These are phyloP conservation scores for Chrysanthemum makinoi DNA, from an alignment of 129 eudicot species.

Conservation along the genomic window DNA sequence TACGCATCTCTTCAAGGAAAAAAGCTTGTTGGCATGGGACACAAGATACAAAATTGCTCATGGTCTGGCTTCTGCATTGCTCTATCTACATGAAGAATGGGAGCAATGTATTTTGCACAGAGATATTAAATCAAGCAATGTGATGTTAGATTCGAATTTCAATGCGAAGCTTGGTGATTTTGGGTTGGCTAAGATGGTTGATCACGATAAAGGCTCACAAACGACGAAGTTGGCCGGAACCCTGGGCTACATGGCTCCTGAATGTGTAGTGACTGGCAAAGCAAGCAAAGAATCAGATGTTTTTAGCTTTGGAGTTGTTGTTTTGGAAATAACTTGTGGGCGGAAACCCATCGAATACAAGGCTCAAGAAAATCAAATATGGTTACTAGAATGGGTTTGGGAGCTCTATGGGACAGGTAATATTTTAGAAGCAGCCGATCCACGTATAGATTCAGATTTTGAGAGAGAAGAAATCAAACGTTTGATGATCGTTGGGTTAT, in stretches of 20 bases:
- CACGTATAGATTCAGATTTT: conserved; percentile 15
- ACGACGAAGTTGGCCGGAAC: conserved; percentile 40
- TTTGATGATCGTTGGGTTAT: conserved; percentile 46
- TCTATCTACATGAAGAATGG: conserved; percentile 43
- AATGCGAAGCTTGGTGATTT: conserved; percentile 40
- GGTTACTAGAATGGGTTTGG: conserved; percentile 43
- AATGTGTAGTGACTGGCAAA: conserved; percentile 34
- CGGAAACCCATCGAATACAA: conserved; percentile 22
- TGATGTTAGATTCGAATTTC: conserved; percentile 43
- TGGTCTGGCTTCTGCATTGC: conserved; percentile 38
- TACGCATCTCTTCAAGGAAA: conserved; percentile 32
- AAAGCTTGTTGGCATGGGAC: conserved; percentile 36
- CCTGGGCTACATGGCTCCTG: conserved; percentile 44
- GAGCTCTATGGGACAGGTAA: conserved; percentile 31
- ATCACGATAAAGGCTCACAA: conserved; percentile 35
- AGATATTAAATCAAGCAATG: conserved; percentile 39
- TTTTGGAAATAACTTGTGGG: conserved; percentile 40
- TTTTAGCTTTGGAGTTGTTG: conserved; percentile 38
- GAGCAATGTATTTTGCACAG: conserved; percentile 39
- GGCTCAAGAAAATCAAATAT: conserved; percentile 6
- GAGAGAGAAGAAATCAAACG: conserved; percentile 23
- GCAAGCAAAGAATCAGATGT: conserved; percentile 44
- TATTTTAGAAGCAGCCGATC: conserved; percentile 41
- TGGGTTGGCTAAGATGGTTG: conserved; percentile 41
- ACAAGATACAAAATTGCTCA: conserved; percentile 30